Evolutionary conservation across 805 yeast genomes (phyloP).

Genomic region (Yarrowia bubula): DNA sequence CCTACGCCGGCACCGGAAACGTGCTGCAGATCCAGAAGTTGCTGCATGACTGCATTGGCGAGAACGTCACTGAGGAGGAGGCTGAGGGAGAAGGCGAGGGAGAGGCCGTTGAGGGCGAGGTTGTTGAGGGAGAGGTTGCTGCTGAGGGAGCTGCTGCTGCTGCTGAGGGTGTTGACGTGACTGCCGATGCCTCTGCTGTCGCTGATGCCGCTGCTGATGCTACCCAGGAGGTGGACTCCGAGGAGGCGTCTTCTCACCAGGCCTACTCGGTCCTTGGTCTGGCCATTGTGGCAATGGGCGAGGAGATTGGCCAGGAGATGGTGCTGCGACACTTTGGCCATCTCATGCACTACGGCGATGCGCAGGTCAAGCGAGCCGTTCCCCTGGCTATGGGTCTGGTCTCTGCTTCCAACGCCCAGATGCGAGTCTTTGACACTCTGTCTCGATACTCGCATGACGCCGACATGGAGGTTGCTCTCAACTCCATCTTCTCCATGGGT

Average conservation of each 20-base stretch:
- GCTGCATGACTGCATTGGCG: conserved; percentile 75
- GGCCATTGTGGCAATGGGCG: conserved; percentile 95
- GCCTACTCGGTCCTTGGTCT: conserved; percentile 93
- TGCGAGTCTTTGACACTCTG: conserved; percentile 93
- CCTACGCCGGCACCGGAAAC: conserved; percentile 97
- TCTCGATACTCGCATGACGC: conserved; percentile 96
- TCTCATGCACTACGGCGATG: conserved; percentile 95
- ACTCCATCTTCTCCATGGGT: conserved; percentile 96
- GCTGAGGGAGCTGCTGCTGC: conserved; percentile 37
- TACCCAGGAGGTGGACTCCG: conserved; percentile 32
- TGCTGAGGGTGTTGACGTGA: conserved; percentile 32
- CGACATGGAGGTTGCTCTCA: conserved; percentile 89
- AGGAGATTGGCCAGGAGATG: conserved; percentile 97
- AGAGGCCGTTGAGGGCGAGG: conserved; percentile 45
- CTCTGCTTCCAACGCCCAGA: conserved; percentile 90
- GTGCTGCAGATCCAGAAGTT: conserved; percentile 90
- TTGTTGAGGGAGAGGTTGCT: conserved; percentile 39
- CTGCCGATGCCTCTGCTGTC: conserved; percentile 34
- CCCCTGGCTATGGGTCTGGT: conserved; percentile 98
- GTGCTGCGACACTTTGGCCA: conserved; percentile 95
- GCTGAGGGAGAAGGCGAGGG: conserved; percentile 44
- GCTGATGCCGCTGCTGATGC: conserved; percentile 36
- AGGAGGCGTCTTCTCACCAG: conserved; percentile 45
- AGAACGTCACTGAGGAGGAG: conserved; percentile 48
- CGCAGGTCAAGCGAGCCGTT: conserved; percentile 85